Evolutionary conservation across 192 early-diverging fungal species (phyloP), one percentile per base, ranked within the genome.

Genomic region (Umbelopsis isabellina): DNA sequence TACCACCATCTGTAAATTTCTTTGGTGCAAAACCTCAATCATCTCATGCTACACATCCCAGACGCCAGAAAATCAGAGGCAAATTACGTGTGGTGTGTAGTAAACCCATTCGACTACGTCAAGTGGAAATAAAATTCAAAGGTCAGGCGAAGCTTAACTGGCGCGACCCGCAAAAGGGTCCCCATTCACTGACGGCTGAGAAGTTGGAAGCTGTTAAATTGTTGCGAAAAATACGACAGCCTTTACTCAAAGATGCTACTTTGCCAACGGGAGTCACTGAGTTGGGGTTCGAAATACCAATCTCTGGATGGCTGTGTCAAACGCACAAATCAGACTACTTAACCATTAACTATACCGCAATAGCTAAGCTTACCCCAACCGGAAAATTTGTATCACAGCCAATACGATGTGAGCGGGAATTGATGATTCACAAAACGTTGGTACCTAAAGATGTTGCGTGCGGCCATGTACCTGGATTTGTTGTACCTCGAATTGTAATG

Each of bases 41-140:
- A 49, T 48, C 47, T 48, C 70, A 53, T 30, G 51, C 50, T 37
- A 47, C 52, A 66, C 70, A 72, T 68, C 72, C 72, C 15, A 74
- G 73, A 37, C 61, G 72, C 46, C 69, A 78, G 49, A 78, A 78
- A 52, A 22, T 78, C 37, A 68, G 72, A 50, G 72, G 77, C 58
- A 78, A 74, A 48, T 23, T 78, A 21, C 67, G 77, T 46, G 45
- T 78, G 21, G 69, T 74, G 16, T 71, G 72, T 47, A 70, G 72
- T 33, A 68, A 71, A 49, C 77, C 77, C 18, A 71, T 66, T 13
- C 58, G 50, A 58, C 65, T 74, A 21, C 33, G 35, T 11, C 46
- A 55, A 16, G 48, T 78, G 6, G 68, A 74, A 50, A 67, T 78
- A 44, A 51, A 67, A 49, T 78, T 78, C 69, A 78, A 67, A 45